These are phyloP conservation scores for Lunasporangiospora selenospora DNA, from an alignment of 192 early-diverging fungal genomes.

Conservation along the genomic window DNA sequence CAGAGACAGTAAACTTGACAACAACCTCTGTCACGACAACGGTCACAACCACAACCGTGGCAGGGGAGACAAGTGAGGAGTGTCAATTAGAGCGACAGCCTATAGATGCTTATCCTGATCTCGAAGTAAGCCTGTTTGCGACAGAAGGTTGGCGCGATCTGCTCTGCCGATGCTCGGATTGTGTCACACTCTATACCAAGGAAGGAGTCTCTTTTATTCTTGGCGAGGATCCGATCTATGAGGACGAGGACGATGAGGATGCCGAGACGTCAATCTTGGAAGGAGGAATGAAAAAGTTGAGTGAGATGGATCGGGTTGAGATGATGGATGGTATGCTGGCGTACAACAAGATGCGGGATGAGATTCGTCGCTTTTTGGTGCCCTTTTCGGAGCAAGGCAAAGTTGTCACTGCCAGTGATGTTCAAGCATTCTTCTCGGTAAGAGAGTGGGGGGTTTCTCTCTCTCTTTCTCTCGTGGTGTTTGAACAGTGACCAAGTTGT, in stretches of 20 bases:
- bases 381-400: slow-evolving; percentile 78
- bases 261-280: slow-evolving; percentile 76
- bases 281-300: slow-evolving; percentile 75
- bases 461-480: neutral
- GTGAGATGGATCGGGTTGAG: slow-evolving; percentile 71
- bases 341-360: slow-evolving; percentile 71
- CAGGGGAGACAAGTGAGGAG: slow-evolving; percentile 14
- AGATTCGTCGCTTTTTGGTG: slow-evolving; percentile 71
- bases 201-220: slow-evolving; percentile 60
- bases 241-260: slow-evolving; percentile 83
- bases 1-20: no score
- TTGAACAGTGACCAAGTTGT: neutral
- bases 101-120: slow-evolving; percentile 47
- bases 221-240: slow-evolving; percentile 69
- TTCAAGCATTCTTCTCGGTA: slow-evolving; percentile 78
- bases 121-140: slow-evolving; percentile 70
- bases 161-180: slow-evolving; percentile 75
- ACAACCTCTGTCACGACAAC: no score
- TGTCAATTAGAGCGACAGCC: slow-evolving; percentile 33
- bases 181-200: slow-evolving; percentile 54
- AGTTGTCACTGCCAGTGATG: slow-evolving; percentile 76
- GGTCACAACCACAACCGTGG: slow-evolving; percentile 24
- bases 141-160: slow-evolving; percentile 74
- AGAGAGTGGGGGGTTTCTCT: neutral
- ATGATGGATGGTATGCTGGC: slow-evolving; percentile 83